These are phyloP conservation scores for Sonneratia caseolaris DNA, from an alignment of 345 rosid genomes.

Conservation along the genomic window DNA sequence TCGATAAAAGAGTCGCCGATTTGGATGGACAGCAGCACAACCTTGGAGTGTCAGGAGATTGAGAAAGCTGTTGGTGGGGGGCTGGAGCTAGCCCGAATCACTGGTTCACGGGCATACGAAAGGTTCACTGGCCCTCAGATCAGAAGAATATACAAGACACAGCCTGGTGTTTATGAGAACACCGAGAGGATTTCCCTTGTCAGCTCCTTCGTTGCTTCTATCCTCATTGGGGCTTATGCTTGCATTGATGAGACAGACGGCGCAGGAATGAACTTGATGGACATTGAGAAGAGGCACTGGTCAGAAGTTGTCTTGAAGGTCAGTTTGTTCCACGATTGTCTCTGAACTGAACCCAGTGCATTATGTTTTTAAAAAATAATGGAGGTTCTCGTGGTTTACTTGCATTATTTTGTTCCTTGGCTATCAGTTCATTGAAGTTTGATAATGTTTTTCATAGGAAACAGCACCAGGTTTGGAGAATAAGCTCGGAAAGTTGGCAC, in stretches of 20 bases:
- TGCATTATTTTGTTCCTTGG: not conserved
- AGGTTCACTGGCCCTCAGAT: constrained; percentile 91
- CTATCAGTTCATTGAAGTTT: not conserved
- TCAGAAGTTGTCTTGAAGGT: constrained; percentile 60
- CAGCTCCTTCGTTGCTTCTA: constrained; percentile 91
- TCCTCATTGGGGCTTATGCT: constrained; percentile 67
- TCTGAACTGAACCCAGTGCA: not conserved
- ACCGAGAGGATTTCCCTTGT: constrained; percentile 88
- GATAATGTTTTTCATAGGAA: constrained; percentile 35
- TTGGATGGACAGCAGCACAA: constrained; percentile 97
- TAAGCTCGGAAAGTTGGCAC: constrained; percentile 79
- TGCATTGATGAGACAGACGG: constrained; percentile 80
- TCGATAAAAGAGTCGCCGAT: constrained; percentile 68
- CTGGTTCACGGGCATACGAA: constrained; percentile 78
- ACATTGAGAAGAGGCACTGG: constrained; percentile 60
- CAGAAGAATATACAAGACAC: constrained; percentile 43
- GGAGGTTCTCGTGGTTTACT: not conserved
- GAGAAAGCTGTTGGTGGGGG: constrained; percentile 89
- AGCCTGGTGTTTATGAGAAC: constrained; percentile 35
- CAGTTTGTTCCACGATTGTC: constrained; percentile 9
- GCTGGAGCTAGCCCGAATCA: constrained; percentile 53
- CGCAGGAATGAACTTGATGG: constrained; percentile 98
- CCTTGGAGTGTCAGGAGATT: constrained; percentile 68
- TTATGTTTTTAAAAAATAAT: not conserved
- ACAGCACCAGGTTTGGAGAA: constrained; percentile 79